phyloP scores from a whole-genome alignment of 1,284 basidiomycete genomes.

The Tilletia horrida region DNA sequence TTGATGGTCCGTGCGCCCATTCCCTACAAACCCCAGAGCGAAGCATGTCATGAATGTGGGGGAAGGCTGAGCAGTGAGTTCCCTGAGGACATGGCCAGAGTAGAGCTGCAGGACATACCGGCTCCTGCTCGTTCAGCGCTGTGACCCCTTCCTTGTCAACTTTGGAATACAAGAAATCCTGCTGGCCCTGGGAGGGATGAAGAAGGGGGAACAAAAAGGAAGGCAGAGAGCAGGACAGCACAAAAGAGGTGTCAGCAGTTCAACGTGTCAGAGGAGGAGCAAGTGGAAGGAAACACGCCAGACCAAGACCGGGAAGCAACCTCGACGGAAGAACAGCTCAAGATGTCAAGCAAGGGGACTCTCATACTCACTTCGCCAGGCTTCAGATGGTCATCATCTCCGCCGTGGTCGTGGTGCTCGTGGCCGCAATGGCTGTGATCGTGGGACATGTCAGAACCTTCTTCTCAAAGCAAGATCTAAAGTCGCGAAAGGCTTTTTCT shows the following conservation, averaged over 20 bases:
- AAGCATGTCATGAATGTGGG: too few species aligned
- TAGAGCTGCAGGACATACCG: constrained; percentile 11
- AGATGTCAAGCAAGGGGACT: too few species aligned
- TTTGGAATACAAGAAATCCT: constrained; percentile 38
- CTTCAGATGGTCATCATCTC: constrained; percentile 47
- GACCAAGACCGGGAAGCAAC: not conserved
- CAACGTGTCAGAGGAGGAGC: not conserved
- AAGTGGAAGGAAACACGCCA: not conserved
- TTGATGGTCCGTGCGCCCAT: constrained; percentile 36
- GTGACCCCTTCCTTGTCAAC: constrained; percentile 42
- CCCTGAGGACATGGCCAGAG: not conserved
- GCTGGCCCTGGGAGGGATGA: constrained; percentile 31
- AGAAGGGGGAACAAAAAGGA: not conserved
- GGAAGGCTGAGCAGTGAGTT: too few species aligned
- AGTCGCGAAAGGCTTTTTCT: too few species aligned
- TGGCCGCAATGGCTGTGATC: too few species aligned
- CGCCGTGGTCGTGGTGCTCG: constrained; percentile 35
- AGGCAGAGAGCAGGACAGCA: too few species aligned
- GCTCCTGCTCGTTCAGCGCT: constrained; percentile 40
- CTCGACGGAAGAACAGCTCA: too few species aligned
- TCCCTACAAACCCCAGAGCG: constrained; percentile 13
- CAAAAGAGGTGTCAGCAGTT: not conserved
- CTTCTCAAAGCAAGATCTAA: too few species aligned
- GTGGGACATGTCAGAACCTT: too few species aligned
- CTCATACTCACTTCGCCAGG: constrained; percentile 33